Evolutionary conservation across 2,329 filamentous ascomycete genomes (phyloP).

Genomic region (Penicillium sp.): DNA sequence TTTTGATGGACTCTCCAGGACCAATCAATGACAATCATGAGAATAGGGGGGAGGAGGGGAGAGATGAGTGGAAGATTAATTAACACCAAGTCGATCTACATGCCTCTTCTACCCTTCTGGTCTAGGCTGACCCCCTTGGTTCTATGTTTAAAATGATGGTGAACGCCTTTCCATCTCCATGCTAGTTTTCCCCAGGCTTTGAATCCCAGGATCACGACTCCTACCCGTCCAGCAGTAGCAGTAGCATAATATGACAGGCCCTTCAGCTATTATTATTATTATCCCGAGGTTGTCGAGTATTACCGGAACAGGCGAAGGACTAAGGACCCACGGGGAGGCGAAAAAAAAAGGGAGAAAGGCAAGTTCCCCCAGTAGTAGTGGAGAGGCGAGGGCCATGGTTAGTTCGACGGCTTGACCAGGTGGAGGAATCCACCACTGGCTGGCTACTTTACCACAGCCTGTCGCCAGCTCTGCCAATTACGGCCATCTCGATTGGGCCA

Average conservation of each 20-base stretch:
- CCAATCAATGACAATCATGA: conserved; percentile 27
- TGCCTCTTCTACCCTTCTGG: background rate
- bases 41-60: conserved; percentile 20
- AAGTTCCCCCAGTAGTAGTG: background rate
- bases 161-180: background rate
- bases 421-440: conserved; percentile 9
- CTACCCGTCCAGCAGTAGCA: background rate
- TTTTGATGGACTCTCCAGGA: background rate
- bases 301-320: conserved; percentile 4
- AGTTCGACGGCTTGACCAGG: conserved; percentile 5
- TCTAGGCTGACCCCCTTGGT: conserved; percentile 5
- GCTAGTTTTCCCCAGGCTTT: background rate
- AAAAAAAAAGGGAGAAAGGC: conserved; percentile 12
- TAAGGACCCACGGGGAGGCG: conserved; percentile 11
- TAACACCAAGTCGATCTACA: conserved; percentile 7
- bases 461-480: background rate
- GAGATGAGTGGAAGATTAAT: background rate
- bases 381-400: conserved; percentile 1
- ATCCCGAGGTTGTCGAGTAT: conserved; percentile 12
- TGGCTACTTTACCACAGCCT: background rate
- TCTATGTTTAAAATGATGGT: conserved; percentile 6
- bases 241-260: background rate
- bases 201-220: background rate
- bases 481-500: background rate
- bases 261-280: too few relatives aligned